Base-by-base conservation (phyloP, 495 filamentous ascomycete species). In the Melanomma pulvis-pyrius region DNA sequence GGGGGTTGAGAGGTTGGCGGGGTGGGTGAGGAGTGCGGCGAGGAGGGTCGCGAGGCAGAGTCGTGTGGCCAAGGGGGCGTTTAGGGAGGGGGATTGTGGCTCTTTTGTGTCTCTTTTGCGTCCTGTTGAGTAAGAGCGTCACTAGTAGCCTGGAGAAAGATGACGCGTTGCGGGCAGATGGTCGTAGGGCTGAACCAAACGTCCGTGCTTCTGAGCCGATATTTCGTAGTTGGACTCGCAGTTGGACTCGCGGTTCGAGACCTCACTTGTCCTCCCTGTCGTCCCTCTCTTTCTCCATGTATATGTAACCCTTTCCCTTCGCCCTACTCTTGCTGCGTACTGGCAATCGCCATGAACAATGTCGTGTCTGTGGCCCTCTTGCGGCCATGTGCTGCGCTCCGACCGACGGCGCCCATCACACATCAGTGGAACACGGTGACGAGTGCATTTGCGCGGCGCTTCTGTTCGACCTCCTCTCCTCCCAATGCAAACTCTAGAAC, bases 271-370 rank as follows among this genome's bases (percentile, higher is more conserved):
- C 21, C 30, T 25, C 15, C 19, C 30, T 9, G 26, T 21, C 6
- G 8, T 4, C 52, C 21, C n/a, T 55, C 15, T 36, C 39, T 8
- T 22, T 19, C 24, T 15, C 24, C 3, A 34, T 34, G 30, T 48
- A 15, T 34, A 44, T 63, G 13, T 63, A 32, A 19, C 53, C 29
- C 1, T 28, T 2, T 7, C 22, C 22, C 21, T n/a, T 19, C 12
- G 15, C 12, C 19, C 55, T 44, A 3, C n/a, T 2, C n/a, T 17
- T 15, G 39, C 8, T n/a, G 39, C 39, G 39, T 2, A 44, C 13
- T 17, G 39, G n/a, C 2, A 7, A n/a, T n/a, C 39, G 39, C 39
- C 5, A 77, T 77, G 75, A 77, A 65, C 71, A 71, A 76, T 73
- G 74, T 66, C 9, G 68, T 73, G 64, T 59, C 74, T 4, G 25